A percentile compares a stretch with the other conserved stretches of the same genome.
Evolutionary conservation across 148 eudicot genomes (phyloP).

Genomic region (Rhododendron williamsianum): DNA sequence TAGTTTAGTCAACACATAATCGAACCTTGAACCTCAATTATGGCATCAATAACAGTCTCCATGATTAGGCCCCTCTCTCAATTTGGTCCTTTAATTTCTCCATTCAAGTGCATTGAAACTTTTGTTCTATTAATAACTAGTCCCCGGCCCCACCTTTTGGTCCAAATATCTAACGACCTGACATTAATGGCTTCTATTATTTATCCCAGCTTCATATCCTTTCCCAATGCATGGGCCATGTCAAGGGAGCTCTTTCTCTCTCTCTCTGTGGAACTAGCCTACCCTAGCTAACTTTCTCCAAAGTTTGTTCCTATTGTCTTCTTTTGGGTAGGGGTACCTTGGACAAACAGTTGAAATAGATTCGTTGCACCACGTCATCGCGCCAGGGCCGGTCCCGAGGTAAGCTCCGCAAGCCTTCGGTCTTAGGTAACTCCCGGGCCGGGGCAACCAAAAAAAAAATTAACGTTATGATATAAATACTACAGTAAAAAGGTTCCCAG

Average conservation of each 20-base stretch:
- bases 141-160: not conserved
- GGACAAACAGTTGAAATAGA: not conserved
- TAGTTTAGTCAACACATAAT: not conserved
- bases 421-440: no score
- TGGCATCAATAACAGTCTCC: not conserved
- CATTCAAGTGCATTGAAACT: not conserved
- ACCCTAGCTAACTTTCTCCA: not conserved
- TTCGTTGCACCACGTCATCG: not conserved
- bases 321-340: not conserved
- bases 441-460: no score
- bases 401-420: no score
- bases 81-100: not conserved
- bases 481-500: no score
- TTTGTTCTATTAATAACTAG: not conserved
- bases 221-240: not conserved
- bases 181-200: not conserved
- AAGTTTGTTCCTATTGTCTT: not conserved
- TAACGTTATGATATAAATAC: no score
- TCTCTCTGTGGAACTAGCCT: not conserved
- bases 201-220: slow-evolving; percentile 1
- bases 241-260: not conserved
- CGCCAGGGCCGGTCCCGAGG: no score
- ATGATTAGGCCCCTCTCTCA: not conserved
- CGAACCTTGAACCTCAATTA: no score
- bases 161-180: slow-evolving; percentile 1